These are phyloP conservation scores for Rachicladosporium sp. DNA, from an alignment of 2,329 filamentous ascomycete species.

Conservation along the genomic window DNA sequence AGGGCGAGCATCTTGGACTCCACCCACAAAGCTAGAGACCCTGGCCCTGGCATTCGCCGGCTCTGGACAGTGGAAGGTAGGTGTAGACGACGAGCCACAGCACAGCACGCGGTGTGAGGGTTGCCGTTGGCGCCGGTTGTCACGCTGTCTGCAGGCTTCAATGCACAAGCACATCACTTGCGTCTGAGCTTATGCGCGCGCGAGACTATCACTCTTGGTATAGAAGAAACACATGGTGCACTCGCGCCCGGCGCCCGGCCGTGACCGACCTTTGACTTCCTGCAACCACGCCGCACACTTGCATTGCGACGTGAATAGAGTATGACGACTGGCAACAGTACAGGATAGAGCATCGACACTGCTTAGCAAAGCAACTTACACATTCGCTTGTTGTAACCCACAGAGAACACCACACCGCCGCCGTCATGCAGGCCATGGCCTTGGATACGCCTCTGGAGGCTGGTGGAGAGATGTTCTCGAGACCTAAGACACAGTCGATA, in stretches of 20 bases:
- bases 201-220: conserved; percentile 21
- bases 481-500: conserved; percentile 26
- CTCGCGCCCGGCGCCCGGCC: conserved; percentile 29
- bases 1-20: no score
- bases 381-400: not conserved
- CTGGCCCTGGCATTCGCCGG: conserved; percentile 9
- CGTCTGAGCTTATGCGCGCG: conserved; percentile 22
- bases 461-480: conserved; percentile 37
- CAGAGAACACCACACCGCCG: conserved; percentile 1
- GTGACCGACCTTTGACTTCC: conserved; percentile 19
- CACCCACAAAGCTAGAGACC: not conserved
- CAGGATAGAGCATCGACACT: conserved; percentile 4
- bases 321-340: conserved; percentile 3
- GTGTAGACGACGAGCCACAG: conserved; percentile 2
- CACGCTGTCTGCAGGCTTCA: conserved; percentile 8
- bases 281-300: conserved; percentile 10
- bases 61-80: conserved; percentile 4
- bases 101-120: conserved; percentile 5
- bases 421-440: conserved; percentile 32
- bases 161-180: conserved; percentile 18
- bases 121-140: conserved; percentile 15
- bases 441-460: conserved; percentile 32
- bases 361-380: conserved; percentile 1
- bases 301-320: conserved; percentile 7
- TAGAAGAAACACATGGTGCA: conserved; percentile 32